Evolutionary conservation across 2,329 filamentous ascomycete species (phyloP), one percentile per base, ranked within the genome.

Genomic region (Pseudogymnoascus sp.): DNA sequence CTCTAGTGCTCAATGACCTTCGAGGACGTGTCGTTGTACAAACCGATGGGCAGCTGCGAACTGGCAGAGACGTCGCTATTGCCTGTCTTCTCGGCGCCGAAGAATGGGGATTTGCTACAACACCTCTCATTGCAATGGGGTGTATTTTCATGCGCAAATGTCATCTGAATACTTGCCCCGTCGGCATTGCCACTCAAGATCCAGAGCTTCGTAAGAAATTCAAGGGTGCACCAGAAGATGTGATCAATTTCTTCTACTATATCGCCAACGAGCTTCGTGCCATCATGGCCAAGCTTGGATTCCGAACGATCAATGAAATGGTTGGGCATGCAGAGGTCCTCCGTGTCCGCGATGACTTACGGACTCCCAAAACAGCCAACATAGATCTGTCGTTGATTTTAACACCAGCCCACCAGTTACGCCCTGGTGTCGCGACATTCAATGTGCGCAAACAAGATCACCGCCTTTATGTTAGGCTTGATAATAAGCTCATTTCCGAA

Each of bases 231-330:
- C 93, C 93, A 10, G 93, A 97, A 78, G 91, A 97, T 70, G 93
- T 96, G 64, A 97, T 97, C 77, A 97, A 97, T 83, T 97, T 97
- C 82, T 96, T 96, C 80, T 97, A 97, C 80, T 97, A 97, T 73
- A 84, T 97, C 61, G 90, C 93, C 69, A 97, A 97, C 73, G 93
- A 97, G 79, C 85, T 97, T 64, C 89, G 93, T 73, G 91, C 93
- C 37, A 96, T 97, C 77, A 97, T 97, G 93, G 93, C 93, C 60
- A 91, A 90, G 78, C 86, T 97, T 71, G 93, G 93, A 69, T 91
- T 96, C 85, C 88, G 93, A 68, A 96, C 90, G 65, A 89, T 97
- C 75, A 97, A 97, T 74, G 93, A 97, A 76, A 97, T 97, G 93
- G 91, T 97, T 71, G 93, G 93, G 18, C 91, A 89, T 69, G 93